Evolutionary conservation across 2,329 filamentous ascomycete species (phyloP), one percentile per base, ranked within the genome.

Genomic region (Colletotrichum incanum): DNA sequence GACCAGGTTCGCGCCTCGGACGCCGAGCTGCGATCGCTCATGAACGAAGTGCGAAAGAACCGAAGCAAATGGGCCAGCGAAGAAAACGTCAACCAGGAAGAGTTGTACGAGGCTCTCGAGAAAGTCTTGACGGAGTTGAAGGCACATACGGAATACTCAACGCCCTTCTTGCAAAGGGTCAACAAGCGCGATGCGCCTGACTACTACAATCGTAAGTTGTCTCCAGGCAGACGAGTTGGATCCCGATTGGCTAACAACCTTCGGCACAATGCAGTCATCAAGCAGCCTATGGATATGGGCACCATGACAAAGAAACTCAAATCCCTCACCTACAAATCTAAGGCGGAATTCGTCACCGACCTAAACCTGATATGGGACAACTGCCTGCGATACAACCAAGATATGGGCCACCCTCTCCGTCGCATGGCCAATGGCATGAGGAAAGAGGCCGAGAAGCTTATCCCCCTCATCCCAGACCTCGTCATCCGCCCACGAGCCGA

Each of bases 21-120:
- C 84, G 93, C 95, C 31, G 96, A 99, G 79, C 86, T 99, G 72
- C 91, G 96, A 72, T 94, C 93, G 61, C 85, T 99, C 71, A 98
- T 99, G 89, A 98, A 96, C 77, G 96, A 99, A 82, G 96, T 99
- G 23, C 91, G 96, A 75, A 99, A 98, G 82, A 98, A 98, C 77
- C 89, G 96, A 78, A 98, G 96, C 83, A 99, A 99, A 84, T 99
- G 96, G 96, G 96, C 96, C 4, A 98, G 93, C 80, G 96, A 98
- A 82, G 96, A 99, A 77, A 96, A 97, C 76, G 93, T 99, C 73
- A 96, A 96, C 72, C 96, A 99, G 82, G 96, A 99, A 82, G 96
- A 99, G 82, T 88, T 99, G 7, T 99, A 99, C 80, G 96, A 99
- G 84, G 94, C 96, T 14, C 88, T 96, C 18, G 96, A 99, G 81